Base-by-base conservation (phyloP, 2,329 filamentous ascomycete species). In the Botryosphaeria dothidea region DNA sequence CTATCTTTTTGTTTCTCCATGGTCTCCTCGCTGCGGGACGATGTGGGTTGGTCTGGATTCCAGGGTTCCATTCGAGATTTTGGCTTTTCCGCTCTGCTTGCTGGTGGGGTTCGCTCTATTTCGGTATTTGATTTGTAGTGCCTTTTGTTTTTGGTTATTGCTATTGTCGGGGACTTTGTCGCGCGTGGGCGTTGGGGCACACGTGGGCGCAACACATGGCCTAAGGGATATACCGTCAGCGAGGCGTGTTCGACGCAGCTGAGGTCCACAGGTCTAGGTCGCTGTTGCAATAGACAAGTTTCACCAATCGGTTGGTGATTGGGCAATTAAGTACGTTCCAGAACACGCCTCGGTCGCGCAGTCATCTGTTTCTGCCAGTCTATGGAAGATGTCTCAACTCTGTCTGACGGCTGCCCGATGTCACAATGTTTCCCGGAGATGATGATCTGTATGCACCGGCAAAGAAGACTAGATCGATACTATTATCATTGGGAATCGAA, bases 41-140 rank as follows among this genome's bases (percentile, higher is more conserved):
- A 21, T 15, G 17, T 34, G 27, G 29, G 49, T 7, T 36, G n/a
- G n/a, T 52, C 49, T 27, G n/a, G 34, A 9, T 4, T 36, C 21
- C 15, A 45, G 4, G 38, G 15, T 45, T 43, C 23, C 23, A 8
- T 58, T n/a, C 6, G 21, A 45, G 25, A 8, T 19, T 36, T 29
- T 45, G 36, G 54, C 9, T 29, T 60, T 46, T 60, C 38, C 27
- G 41, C 25, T 36, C 29, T 46, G 38, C 36, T 43, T 29, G 11
- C 8, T 27, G 54, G 54, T 41, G 52, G 52, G 7, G 9, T 23
- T n/a, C 21, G 11, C 11, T 46, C 8, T 36, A 60, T 60, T 46
- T 60, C 54, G 38, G 54, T 43, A 58, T 41, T 46, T n/a, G 38
- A 34, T 60, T 60, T 31, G 38, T 58, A 46, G n/a, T 43, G 38